A percentile compares a stretch with the other conserved stretches of the same genome.
phyloP scores from a whole-genome alignment of 1,284 basidiomycete species.

The Melanopsichium pennsylvanicum region DNA sequence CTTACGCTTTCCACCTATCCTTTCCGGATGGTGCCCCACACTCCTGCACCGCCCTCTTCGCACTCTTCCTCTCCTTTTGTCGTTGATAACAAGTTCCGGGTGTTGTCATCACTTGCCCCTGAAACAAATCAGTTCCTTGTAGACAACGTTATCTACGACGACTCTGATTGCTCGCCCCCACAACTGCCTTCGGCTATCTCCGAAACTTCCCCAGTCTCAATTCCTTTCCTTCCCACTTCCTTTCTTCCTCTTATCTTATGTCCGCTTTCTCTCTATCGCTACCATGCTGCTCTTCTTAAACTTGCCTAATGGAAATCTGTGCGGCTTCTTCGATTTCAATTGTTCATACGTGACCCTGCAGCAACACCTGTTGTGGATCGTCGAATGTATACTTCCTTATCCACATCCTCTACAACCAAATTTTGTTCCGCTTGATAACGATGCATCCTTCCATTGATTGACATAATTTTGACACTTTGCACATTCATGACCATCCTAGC shows the following conservation, averaged over 20 bases:
- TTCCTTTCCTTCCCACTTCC: neutral
- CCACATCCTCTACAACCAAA: too few species aligned
- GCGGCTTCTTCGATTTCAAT: too few species aligned
- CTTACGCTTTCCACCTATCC: neutral
- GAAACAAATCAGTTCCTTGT: too few species aligned
- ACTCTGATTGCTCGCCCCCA: constrained; percentile 39
- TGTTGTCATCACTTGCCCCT: too few species aligned
- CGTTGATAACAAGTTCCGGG: constrained; percentile 18
- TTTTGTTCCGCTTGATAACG: too few species aligned
- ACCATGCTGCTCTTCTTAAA: neutral
- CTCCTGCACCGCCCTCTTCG: too few species aligned
- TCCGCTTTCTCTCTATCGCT: neutral
- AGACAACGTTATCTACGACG: constrained; percentile 18
- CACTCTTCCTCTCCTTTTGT: neutral
- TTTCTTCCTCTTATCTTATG: neutral
- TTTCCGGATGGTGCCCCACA: constrained; percentile 41
- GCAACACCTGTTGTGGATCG: too few species aligned
- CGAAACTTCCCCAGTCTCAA: constrained; percentile 31
- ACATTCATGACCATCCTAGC: too few species aligned
- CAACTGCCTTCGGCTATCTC: constrained; percentile 29
- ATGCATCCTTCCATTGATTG: too few species aligned
- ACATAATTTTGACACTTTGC: too few species aligned
- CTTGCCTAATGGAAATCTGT: neutral
- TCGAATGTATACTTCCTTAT: too few species aligned
- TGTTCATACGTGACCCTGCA: constrained; percentile 34